These are phyloP conservation scores for Umbelopsis ramanniana DNA, from an alignment of 192 early-diverging fungal species.

Conservation along the genomic window DNA sequence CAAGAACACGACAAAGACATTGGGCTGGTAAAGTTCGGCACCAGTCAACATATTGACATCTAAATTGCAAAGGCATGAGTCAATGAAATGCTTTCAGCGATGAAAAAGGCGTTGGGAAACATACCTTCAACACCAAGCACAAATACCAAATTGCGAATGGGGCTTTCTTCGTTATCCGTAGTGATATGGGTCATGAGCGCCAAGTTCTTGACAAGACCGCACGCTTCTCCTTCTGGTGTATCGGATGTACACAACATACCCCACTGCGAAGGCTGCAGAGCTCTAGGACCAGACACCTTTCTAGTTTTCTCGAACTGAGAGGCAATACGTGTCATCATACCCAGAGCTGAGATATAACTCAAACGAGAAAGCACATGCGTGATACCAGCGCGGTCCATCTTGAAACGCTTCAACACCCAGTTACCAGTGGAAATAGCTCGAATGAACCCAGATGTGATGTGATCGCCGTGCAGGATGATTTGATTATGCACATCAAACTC, in stretches of 20 bases:
- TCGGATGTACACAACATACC: conserved; percentile 97
- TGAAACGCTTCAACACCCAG: conserved; percentile 98
- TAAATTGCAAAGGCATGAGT: too few species aligned
- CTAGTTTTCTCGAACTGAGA: conserved; percentile 99
- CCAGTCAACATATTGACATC: conserved; percentile 91
- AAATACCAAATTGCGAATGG: conserved; percentile 77
- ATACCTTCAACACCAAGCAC: conserved; percentile 84
- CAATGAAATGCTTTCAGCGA: too few species aligned
- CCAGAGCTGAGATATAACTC: conserved; percentile 92
- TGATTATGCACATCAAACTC: conserved; percentile 89
- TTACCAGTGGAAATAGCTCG: conserved; percentile 96
- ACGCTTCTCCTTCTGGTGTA: conserved; percentile 98
- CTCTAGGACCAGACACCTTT: conserved; percentile 96
- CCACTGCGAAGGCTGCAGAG: conserved; percentile 96
- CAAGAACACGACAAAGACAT: conserved; percentile 87
- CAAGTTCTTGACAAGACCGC: conserved; percentile 96
- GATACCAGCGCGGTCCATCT: conserved; percentile 97
- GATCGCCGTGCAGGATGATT: conserved; percentile 70
- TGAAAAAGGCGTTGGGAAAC: too few species aligned
- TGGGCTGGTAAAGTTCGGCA: conserved; percentile 77
- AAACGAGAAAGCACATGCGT: conserved; percentile 94
- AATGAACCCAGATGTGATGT: conserved; percentile 91
- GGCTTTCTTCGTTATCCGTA: conserved; percentile 87
- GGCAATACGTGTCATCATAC: conserved; percentile 97
- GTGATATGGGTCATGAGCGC: conserved; percentile 99